Evolutionary conservation across 176 grass and related monocot species (phyloP), one percentile per base, ranked within the genome.

Genomic region (maize (Zea mays)): DNA sequence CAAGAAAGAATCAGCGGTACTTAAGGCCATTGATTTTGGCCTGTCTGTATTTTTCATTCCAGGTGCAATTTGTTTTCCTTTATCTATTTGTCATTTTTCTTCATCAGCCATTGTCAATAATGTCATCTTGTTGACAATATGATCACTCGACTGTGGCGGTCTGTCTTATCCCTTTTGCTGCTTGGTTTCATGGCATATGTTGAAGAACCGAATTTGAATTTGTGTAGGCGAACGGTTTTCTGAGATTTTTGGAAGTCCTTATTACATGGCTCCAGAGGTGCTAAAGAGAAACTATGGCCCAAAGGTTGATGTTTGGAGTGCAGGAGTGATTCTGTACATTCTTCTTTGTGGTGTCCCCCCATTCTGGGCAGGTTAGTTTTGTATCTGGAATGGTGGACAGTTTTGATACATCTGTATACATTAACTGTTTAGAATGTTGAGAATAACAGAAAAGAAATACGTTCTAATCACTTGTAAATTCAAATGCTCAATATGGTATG

Each of bases 261-360:
- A 99, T 90, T 99, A 99, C 88, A 99, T 99, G 96, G 96, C 96
- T 81, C 96, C 96, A 20, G 96, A 99, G 79, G 92, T 99, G 59
- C 75, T 99, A 27, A 99, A 93, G 81, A 92, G 96, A 86, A 89
- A 93, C 70, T 99, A 99, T 27, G 96, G 96, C 38, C 96, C 90
- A 3, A 90, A 99, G 80, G 83, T 99, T 49, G 96, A 99, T 87
- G 93, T 99, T 75, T 99, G 96, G 96, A 99, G 96, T 76, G 92
- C 96, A 47, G 96, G 96, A 78, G 96, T 99, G 48, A 96, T 99
- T 73, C 84, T 99, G 71, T 99, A 96, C 58, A 93, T 99, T 74
- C 90, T 99, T 46, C 90, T 99, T 45, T 96, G 96, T 39, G 96
- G 96, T 5, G 90, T 99, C 61, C 96, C 92, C 76, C 96, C 96